phyloP scores from a whole-genome alignment of 352 stramenopile genomes.

The Achlya hypogyna region DNA sequence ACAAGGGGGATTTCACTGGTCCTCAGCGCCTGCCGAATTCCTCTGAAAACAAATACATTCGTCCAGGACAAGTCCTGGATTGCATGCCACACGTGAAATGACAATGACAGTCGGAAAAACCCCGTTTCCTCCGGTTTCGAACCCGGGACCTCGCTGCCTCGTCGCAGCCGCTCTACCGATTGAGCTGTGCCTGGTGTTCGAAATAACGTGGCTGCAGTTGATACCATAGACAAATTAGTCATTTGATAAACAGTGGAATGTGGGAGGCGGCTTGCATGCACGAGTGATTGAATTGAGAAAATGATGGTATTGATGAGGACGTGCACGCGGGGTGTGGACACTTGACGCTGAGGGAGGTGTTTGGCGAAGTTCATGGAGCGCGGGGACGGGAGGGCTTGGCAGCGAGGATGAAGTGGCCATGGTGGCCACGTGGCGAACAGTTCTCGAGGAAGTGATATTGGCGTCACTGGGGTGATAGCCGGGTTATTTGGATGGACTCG shows the following conservation, averaged over 20 bases:
- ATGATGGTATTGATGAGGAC: neutral
- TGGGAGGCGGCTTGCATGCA: neutral
- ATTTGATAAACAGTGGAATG: too few species aligned
- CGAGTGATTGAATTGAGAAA: neutral
- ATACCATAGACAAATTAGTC: neutral
- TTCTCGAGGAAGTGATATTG: too few species aligned
- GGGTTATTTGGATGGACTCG: too few species aligned
- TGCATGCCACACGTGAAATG: neutral
- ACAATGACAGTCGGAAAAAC: constrained; percentile 11
- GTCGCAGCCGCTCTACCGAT: neutral
- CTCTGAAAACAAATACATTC: constrained; percentile 3
- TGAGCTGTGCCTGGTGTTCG: neutral
- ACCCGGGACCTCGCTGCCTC: neutral
- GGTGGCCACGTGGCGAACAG: too few species aligned
- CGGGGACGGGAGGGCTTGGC: too few species aligned
- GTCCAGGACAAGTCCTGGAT: neutral
- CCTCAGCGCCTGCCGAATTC: neutral
- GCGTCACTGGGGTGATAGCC: too few species aligned
- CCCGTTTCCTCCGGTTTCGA: neutral
- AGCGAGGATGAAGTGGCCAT: too few species aligned
- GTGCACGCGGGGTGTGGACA: too few species aligned
- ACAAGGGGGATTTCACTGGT: neutral
- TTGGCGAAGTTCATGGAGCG: too few species aligned
- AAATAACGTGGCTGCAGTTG: neutral
- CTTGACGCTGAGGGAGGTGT: too few species aligned